Base-by-base conservation (phyloP, 2,329 filamentous ascomycete genomes). In the Scorias spongiosa region DNA sequence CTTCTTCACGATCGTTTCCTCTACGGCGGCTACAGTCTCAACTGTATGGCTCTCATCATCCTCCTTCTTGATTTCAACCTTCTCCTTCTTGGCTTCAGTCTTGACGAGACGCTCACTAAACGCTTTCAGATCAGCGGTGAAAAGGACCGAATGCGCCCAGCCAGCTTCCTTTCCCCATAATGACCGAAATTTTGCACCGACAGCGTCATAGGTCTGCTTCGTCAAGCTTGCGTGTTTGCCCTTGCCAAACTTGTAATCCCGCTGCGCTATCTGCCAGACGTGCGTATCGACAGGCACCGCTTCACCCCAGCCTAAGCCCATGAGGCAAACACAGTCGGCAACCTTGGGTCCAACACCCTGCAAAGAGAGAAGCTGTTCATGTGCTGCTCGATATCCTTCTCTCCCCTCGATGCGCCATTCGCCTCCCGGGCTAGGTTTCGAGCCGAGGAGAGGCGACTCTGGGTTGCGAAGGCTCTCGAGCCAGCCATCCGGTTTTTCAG, bases 131-230 rank as follows among this genome's bases (percentile, higher is more conserved):
- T 98, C 88, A 0, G 91, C 93, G 0, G 91, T 93, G 57, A 98
- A 98, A 10, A 98, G 70, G 8, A 98, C 91, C 2, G 85, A 93
- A 65, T 98, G 91, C 9, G 93, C 91, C 93, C 93, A 98, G 1
- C 91, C 91, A 1, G 91, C 91, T 55, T 96, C 84, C 46, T 81
- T 76, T 0, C 91, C 91, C 91, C 93, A 98, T 1, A 96, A 71
- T 32, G 72, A 71, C 44, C 91, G 76, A 56, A 98, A 98, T 55
- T 93, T 83, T 49, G 93, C 84, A 0, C 84, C 91, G 11, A 98
- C 78, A 0, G 86, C 84, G 58, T 91, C 81, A 57, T 98, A 96
- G 49, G 85, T 88, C 36, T 74, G 75, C 58, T 93, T 93, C 11
- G 82, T 95, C 49, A 98, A 71, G 40, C 85, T 89, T 57, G 87